Percentiles rank a stretch among this genome's conserved stretches.
Evolutionary conservation across 2,329 filamentous ascomycete genomes (phyloP).

Genomic region (Plenodomus biglobosus): DNA sequence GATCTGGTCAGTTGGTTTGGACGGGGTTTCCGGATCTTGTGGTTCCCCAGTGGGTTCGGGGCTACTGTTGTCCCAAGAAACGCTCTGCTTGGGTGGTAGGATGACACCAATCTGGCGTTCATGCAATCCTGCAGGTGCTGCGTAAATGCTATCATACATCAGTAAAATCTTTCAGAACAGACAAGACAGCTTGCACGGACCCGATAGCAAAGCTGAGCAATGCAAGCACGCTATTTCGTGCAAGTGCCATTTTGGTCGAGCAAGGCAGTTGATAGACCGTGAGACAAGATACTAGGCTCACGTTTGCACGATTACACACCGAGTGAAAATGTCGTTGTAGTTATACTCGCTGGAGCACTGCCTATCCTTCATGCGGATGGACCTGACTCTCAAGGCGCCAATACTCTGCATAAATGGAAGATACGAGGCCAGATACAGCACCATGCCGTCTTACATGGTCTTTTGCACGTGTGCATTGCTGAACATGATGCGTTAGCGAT

Average conservation of each 20-base stretch:
- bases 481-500: slow-evolving; percentile 19
- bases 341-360: too few species aligned
- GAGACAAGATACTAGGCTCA: slow-evolving; percentile 5
- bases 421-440: slow-evolving; percentile 29
- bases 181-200: slow-evolving; percentile 10
- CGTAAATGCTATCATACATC: slow-evolving; percentile 18
- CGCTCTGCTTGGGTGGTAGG: slow-evolving; percentile 17
- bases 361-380: slow-evolving; percentile 9
- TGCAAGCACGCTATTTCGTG: slow-evolving; percentile 25
- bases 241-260: slow-evolving; percentile 24
- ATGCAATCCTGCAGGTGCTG: slow-evolving; percentile 22
- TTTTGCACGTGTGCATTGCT: slow-evolving; percentile 26
- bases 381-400: slow-evolving; percentile 15
- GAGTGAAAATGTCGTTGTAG: slow-evolving; percentile 2
- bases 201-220: slow-evolving; percentile 31
- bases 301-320: slow-evolving; percentile 9
- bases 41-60: slow-evolving; percentile 13
- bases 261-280: slow-evolving; percentile 3
- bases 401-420: slow-evolving; percentile 38
- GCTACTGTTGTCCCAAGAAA: slow-evolving; percentile 19
- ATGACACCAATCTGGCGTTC: slow-evolving; percentile 17
- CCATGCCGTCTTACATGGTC: slow-evolving; percentile 15
- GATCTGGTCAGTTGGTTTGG: slow-evolving; percentile 9
- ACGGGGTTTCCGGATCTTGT: slow-evolving; percentile 7
- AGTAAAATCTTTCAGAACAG: not conserved